Evolutionary conservation across 148 eudicot species (phyloP), one percentile per base, ranked within the genome.

Genomic region (Suaeda aralocaspica): DNA sequence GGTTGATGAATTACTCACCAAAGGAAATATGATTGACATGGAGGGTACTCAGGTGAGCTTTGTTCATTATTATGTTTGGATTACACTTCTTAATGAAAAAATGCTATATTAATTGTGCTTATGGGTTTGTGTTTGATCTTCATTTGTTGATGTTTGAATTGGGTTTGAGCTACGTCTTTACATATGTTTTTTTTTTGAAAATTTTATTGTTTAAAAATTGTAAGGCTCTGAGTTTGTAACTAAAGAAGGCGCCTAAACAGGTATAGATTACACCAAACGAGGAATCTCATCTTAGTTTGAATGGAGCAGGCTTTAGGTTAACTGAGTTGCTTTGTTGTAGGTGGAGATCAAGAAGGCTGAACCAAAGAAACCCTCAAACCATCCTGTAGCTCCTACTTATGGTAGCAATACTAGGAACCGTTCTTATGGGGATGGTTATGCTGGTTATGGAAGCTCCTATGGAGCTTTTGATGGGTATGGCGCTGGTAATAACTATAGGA

Each of bases 321-420:
- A 75, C 72, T 41, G 59, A 58, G 62, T 73, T 79, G 42, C 66
- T 75, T 74, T 85, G 71, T 78, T 82, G 82, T 79, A 88, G 90
- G 88, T 90, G 76, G 96, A 90, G 86, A 80, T 90, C 76, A 90
- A 90, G 87, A 90, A 84, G 83, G 96, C 96, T 52, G 96, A 90
- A 84, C 92, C 96, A 67, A 87, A 87, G 86, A 89, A 82, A 81
- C 59, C 89, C 69, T 83, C 89, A 73, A 81, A 84, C 78, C 74
- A 82, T 64, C 82, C 79, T 64, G 78, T 84, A 77, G 80, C 80
- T 74, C 79, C 87, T 71, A 80, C 81, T 46, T 82, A 70, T 65
- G 83, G 79, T 82, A 83, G 87, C 70, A 70, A 75, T 72, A 64
- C 78, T 79, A 79, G 79, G 76, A 53, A 72, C 59, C 86, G 84